phyloP scores from a whole-genome alignment of 805 yeast genomes.

The Monosporozyma aquatica region DNA sequence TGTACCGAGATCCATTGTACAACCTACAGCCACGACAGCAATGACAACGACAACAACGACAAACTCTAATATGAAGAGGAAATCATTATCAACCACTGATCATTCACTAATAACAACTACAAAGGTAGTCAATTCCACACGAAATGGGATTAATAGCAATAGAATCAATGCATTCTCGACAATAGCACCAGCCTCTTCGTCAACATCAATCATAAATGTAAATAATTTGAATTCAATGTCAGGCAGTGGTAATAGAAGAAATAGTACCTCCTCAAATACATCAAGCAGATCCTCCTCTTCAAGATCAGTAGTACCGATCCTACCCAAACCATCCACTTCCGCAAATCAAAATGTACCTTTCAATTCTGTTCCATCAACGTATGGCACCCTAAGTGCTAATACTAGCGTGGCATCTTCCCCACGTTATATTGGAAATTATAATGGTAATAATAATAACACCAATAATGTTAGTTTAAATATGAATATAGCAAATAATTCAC shows the following conservation, averaged over 20 bases:
- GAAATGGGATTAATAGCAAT: not conserved
- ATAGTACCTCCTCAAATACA: constrained; percentile 26
- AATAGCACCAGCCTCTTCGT: too few species aligned
- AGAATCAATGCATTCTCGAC: constrained; percentile 2
- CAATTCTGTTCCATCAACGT: constrained; percentile 1
- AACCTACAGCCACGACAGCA: constrained; percentile 10
- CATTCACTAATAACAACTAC: constrained; percentile 1
- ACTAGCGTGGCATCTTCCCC: constrained; percentile 29
- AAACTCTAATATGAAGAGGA: constrained; percentile 1
- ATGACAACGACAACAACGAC: constrained; percentile 5
- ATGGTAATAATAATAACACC: constrained; percentile 3
- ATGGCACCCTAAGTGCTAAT: constrained; percentile 15
- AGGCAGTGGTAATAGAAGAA: constrained; percentile 14
- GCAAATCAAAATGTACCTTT: constrained; percentile 4
- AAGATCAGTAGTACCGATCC: constrained; percentile 28
- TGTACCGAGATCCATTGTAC: constrained; percentile 8
- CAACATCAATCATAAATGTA: too few species aligned
- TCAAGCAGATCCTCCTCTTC: constrained; percentile 27
- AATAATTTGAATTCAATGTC: not conserved
- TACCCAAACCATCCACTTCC: constrained; percentile 29
- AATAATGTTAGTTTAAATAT: too few species aligned
- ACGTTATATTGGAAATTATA: constrained; percentile 9
- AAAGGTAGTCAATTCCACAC: not conserved
- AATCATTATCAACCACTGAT: constrained; percentile 1
- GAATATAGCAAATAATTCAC: too few species aligned